These are phyloP conservation scores for Blastobotrys malaysiensis DNA, from an alignment of 1,139 yeast species.

Conservation along the genomic window DNA sequence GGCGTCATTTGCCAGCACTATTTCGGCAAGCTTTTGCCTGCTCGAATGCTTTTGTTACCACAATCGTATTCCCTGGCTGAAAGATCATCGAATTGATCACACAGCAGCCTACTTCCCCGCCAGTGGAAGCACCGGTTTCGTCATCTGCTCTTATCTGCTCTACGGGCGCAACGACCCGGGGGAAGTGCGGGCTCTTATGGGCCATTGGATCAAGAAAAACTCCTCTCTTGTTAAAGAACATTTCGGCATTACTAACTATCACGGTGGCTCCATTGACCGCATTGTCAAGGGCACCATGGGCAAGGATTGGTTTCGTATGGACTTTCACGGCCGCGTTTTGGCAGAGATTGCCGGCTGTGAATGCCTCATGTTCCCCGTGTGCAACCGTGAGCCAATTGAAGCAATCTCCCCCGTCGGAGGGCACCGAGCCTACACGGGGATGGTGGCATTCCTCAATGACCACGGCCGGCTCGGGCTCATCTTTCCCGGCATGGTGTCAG, in stretches of 20 bases:
- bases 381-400: background rate
- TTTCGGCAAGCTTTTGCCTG: background rate
- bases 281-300: background rate
- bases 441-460: background rate
- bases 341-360: background rate
- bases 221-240: background rate
- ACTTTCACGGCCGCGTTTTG: background rate
- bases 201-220: background rate
- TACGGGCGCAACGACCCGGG: background rate
- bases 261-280: background rate
- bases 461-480: background rate
- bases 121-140: background rate
- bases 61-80: background rate
- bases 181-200: background rate
- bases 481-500: background rate
- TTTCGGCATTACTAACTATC: background rate
- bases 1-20: background rate
- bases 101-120: background rate
- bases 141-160: background rate
- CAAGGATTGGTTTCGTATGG: slow-evolving; percentile 1
- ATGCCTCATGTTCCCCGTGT: background rate
- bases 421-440: background rate
- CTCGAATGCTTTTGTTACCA: background rate
- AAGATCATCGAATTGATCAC: background rate
- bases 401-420: background rate